phyloP scores from a whole-genome alignment of 192 early-diverging fungal genomes.

The Coemansia sp. region DNA sequence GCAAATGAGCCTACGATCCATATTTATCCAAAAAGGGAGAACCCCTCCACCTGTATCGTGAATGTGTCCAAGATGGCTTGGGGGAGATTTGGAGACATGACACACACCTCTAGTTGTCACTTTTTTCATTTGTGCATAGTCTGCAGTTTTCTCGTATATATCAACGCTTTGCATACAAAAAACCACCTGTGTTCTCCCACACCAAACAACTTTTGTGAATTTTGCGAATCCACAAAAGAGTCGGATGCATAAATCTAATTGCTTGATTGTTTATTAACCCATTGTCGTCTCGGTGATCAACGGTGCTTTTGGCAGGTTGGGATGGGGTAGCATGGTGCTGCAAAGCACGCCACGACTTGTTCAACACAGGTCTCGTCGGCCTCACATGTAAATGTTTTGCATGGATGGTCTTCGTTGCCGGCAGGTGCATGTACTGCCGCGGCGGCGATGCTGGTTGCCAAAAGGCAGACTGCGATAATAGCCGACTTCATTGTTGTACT shows the following conservation, averaged over 20 bases:
- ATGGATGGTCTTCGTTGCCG: constrained; percentile 14
- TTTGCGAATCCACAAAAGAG: background rate
- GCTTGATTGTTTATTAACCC: background rate
- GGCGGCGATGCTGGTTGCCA: background rate
- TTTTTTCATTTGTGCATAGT: background rate
- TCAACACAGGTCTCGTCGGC: constrained; percentile 21
- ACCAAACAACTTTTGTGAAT: background rate
- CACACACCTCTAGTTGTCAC: too few species aligned
- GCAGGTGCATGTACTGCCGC: background rate
- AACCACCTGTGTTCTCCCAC: background rate
- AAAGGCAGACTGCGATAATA: background rate
- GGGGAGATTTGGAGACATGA: background rate
- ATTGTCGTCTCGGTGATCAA: background rate
- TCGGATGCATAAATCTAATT: background rate
- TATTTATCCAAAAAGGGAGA: too few species aligned
- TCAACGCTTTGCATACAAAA: background rate
- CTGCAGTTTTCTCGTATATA: background rate
- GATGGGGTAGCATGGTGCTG: constrained; percentile 29
- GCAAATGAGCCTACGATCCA: background rate
- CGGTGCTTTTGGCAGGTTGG: constrained; percentile 12
- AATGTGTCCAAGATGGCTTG: background rate
- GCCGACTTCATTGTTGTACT: constrained; percentile 8
- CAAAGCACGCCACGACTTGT: constrained; percentile 19
- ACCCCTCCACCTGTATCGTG: background rate
- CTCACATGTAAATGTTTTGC: constrained; percentile 6